Percentiles rank a stretch among this genome's conserved stretches.
Evolutionary conservation across 2,329 filamentous ascomycete species (phyloP).

Genomic region (Cytospora piceicola): DNA sequence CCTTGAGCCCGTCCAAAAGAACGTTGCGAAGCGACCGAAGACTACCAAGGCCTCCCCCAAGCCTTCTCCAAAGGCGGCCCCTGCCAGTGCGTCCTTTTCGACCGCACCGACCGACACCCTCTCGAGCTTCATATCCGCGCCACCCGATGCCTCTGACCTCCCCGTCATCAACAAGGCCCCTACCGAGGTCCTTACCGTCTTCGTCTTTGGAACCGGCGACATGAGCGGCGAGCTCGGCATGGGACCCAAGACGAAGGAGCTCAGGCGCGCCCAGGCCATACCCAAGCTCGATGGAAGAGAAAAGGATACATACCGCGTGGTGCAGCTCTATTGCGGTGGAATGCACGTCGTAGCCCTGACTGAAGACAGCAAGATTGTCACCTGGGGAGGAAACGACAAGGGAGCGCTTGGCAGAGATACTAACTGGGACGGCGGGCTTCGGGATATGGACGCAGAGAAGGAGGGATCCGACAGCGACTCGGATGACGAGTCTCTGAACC

Average conservation of each 20-base stretch:
- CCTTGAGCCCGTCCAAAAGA: conserved; percentile 15
- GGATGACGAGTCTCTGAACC: conserved; percentile 59
- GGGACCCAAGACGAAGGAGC: conserved; percentile 32
- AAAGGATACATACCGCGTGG: conserved; percentile 42
- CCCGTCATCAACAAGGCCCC: conserved; percentile 30
- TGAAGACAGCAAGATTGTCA: conserved; percentile 67
- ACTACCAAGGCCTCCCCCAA: conserved; percentile 15
- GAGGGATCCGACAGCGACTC: conserved; percentile 65
- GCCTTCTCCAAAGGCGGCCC: conserved; percentile 8
- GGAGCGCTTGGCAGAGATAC: conserved; percentile 68
- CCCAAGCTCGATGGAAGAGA: conserved; percentile 31
- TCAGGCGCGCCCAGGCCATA: conserved; percentile 31
- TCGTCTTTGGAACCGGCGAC: conserved; percentile 43
- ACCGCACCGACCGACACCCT: conserved; percentile 25
- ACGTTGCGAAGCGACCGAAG: conserved; percentile 18
- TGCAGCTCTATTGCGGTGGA: conserved; percentile 65
- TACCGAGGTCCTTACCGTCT: conserved; percentile 30
- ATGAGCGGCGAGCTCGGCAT: conserved; percentile 49
- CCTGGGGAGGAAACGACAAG: conserved; percentile 73
- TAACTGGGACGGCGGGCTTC: conserved; percentile 56
- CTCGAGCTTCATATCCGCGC: conserved; percentile 24
- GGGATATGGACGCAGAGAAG: conserved; percentile 41
- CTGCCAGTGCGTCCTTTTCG: conserved; percentile 22
- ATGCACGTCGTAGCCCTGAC: conserved; percentile 71
- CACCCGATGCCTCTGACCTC: conserved; percentile 28